Evolutionary conservation across 2,329 filamentous ascomycete genomes (phyloP), one percentile per base, ranked within the genome.

Genomic region (Colletotrichum echinochloae): DNA sequence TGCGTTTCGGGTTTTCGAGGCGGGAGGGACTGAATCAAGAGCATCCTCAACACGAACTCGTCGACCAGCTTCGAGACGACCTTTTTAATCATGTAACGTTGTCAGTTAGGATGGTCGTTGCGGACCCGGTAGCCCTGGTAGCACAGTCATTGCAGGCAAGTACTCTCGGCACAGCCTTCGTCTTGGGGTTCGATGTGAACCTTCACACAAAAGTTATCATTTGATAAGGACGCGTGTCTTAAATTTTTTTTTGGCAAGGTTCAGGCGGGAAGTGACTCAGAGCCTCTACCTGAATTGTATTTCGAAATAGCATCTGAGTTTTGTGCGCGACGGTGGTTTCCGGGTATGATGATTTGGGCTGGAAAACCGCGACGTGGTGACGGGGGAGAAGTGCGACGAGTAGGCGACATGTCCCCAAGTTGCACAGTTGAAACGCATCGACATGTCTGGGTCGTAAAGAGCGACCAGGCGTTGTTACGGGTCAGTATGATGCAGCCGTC

Each of bases 301-400:
- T 56, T 72, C 52, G 49, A 66, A 37, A 60, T 63, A 81, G 81
- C 79, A 83, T 80, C 75, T 79, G 77, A 79, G 78, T 80, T 78
- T 78, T 75, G 41, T 74, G 73, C 74, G 76, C 75, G 74, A 73
- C 76, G 79, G 76, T 71, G 75, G 76, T 76, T 72, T 62, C 75
- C 74, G 73, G 72, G 55, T 48, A 64, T 65, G 67, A 70, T 68
- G 72, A 74, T 59, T 74, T 66, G 48, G 72, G 71, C 26, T 30
- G 30, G 41, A 66, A 73, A 68, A 72, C 68, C 65, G 60, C 61
- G 67, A 67, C 69, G 49, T 72, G 64, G 64, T 72, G 65, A 60
- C 49, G n/a, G 30, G 11, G 55, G 20, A 28, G 59, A 71, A 44
- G 54, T 33, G 33, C 48, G 49, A 9, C 28, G 59, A 20, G 56